These are phyloP conservation scores for Rhodotorula sp. DNA, from an alignment of 1,284 basidiomycete genomes.

Conservation along the genomic window DNA sequence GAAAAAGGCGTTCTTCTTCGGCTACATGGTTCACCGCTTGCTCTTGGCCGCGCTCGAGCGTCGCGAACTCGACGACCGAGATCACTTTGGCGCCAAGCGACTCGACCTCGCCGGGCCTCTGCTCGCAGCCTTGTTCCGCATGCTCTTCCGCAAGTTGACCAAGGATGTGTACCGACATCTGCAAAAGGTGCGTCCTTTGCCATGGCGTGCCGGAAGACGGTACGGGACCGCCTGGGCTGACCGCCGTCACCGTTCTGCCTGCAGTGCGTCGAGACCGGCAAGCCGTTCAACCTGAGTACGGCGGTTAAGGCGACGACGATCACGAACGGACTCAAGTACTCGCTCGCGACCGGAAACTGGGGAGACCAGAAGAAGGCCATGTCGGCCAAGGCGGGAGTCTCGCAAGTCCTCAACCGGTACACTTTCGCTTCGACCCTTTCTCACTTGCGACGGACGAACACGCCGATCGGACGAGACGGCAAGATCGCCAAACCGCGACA, in stretches of 20 bases:
- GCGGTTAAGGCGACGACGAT: constrained; percentile 97
- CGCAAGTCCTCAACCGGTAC: constrained; percentile 97
- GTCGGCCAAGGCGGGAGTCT: constrained; percentile 96
- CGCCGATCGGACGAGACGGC: constrained; percentile 94
- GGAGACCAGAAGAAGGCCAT: constrained; percentile 98
- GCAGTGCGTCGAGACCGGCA: constrained; percentile 93
- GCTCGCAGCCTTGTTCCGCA: constrained; percentile 91
- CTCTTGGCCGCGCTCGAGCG: constrained; percentile 89
- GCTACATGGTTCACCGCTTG: constrained; percentile 99
- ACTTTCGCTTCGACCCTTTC: constrained; percentile 98
- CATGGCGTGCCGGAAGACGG: neutral
- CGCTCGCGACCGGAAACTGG: constrained; percentile 98
- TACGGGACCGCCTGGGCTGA: constrained; percentile 15
- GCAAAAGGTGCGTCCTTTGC: constrained; percentile 68
- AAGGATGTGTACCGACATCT: constrained; percentile 96
- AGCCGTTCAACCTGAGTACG: constrained; percentile 86
- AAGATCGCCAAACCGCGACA: constrained; percentile 99
- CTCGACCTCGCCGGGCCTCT: constrained; percentile 94
- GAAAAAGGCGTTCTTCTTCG: constrained; percentile 99
- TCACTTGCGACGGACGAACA: constrained; percentile 96
- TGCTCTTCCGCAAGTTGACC: constrained; percentile 94
- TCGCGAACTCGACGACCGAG: constrained; percentile 95
- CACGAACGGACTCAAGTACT: constrained; percentile 97
- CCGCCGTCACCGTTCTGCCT: neutral
- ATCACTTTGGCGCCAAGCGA: constrained; percentile 99